Evolutionary conservation across 2,329 filamentous ascomycete genomes (phyloP), one percentile per base, ranked within the genome.

Genomic region (Pyricularia pennisetigena): DNA sequence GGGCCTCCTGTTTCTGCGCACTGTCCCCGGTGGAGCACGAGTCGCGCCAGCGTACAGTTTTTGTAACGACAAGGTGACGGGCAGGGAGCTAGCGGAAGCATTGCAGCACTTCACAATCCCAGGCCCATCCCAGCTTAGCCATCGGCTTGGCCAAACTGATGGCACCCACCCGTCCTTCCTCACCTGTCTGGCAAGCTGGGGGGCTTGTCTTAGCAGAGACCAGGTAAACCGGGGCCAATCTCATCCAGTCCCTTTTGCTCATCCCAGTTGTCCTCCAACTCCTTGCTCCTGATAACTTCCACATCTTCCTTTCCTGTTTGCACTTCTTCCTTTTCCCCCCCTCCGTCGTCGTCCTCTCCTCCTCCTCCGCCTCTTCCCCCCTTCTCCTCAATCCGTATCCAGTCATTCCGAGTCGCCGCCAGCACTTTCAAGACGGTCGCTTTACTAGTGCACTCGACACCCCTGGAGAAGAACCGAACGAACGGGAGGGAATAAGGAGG

Each of bases 211-310:
- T 80, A 80, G 81, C 79, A 76, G 73, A 77, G 77, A n/a, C 78
- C 77, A 75, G 75, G 75, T 77, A 76, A 74, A 75, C 74, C 72
- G 73, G 74, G 74, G 41, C 77, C 76, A 78, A 76, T 84, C 80
- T 83, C 79, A 80, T 81, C 82, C 82, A 83, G 81, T 85, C 83
- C 82, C 82, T 83, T 82, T 82, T 80, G 80, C 77, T 81, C 79
- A 81, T 78, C 79, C 81, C 78, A 78, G 79, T 83, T 80, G 80
- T 83, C 79, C 79, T 84, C 81, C 81, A 80, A 82, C 79, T 84
- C 82, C 80, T 81, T 82, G 82, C 77, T 71, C 70, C 71, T 69
- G 71, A 54, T 65, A 64, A 63, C 54, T 71, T 69, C 69, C 68
- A 70, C 71, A 75, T 76, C 77, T 77, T 77, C 81, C 81, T 82